Evolutionary conservation across 176 grass and related monocot genomes (phyloP).

Genomic region (Phoenix dactylifera): DNA sequence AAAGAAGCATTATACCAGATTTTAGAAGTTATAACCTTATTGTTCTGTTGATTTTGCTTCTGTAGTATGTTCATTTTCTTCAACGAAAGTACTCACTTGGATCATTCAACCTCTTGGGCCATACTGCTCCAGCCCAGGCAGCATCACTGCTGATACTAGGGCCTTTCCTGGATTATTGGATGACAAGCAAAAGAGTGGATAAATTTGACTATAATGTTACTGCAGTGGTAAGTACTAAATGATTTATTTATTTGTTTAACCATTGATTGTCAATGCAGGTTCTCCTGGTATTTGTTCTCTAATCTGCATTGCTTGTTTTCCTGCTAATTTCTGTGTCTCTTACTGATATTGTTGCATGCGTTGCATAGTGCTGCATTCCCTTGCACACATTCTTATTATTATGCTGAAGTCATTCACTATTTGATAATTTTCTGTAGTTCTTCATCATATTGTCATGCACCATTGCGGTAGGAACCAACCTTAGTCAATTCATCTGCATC

Average conservation of each 20-base stretch:
- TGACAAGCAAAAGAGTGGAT: slow-evolving; percentile 45
- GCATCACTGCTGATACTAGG: slow-evolving; percentile 39
- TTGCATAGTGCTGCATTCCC: too few relatives aligned
- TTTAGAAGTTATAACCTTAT: background rate
- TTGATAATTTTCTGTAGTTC: slow-evolving; percentile 25
- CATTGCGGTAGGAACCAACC: slow-evolving; percentile 43
- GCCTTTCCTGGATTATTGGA: slow-evolving; percentile 39
- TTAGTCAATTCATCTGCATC: slow-evolving; percentile 43
- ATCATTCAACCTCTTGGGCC: slow-evolving; percentile 50
- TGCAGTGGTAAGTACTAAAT: background rate
- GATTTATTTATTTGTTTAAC: too few relatives aligned
- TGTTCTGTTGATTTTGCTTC: background rate
- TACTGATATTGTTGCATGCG: too few relatives aligned
- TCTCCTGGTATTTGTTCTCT: too few relatives aligned
- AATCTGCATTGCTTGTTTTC: too few relatives aligned
- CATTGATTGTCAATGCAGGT: too few relatives aligned
- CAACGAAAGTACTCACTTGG: slow-evolving; percentile 50
- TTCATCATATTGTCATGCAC: slow-evolving; percentile 33
- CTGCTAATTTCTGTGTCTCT: too few relatives aligned
- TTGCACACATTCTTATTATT: too few relatives aligned
- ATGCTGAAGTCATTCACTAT: slow-evolving; percentile 3
- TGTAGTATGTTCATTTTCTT: slow-evolving; percentile 56
- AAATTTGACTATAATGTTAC: slow-evolving; percentile 28
- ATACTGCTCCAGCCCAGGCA: slow-evolving; percentile 56
- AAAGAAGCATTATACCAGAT: too few relatives aligned